phyloP scores from a whole-genome alignment of 495 filamentous ascomycete genomes.

The Amphirosellinia nigrospora region DNA sequence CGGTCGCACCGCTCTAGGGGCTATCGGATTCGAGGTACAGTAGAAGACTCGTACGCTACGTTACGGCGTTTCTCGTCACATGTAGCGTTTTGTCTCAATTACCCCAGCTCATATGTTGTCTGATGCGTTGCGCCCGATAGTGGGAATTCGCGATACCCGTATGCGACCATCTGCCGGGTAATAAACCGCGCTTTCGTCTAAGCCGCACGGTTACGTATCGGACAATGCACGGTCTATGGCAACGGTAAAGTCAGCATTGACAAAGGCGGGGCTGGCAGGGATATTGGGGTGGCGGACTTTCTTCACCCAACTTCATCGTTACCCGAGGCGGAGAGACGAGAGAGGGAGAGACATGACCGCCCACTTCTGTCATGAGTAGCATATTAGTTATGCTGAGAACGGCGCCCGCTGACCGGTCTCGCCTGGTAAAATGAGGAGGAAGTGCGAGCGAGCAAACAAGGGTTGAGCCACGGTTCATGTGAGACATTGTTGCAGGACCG shows the following conservation, averaged over 20 bases:
- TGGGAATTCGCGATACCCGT: neutral
- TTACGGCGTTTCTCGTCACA: neutral
- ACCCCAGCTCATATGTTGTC: neutral
- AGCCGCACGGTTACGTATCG: slow-evolving; percentile 11
- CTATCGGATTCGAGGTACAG: neutral
- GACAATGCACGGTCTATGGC: slow-evolving; percentile 14
- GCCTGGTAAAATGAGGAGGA: slow-evolving; percentile 13
- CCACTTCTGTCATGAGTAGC: neutral
- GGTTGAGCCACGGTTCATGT: neutral
- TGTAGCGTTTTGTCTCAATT: neutral
- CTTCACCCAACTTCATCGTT: slow-evolving; percentile 18
- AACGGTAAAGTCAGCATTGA: slow-evolving; percentile 39
- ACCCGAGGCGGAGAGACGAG: slow-evolving; percentile 31
- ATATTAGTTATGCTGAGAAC: neutral
- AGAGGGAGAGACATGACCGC: neutral
- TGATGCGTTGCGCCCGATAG: neutral
- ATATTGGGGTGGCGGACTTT: slow-evolving; percentile 13
- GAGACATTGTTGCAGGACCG: neutral
- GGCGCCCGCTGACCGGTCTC: slow-evolving; percentile 4
- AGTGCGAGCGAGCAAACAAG: neutral
- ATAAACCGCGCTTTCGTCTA: slow-evolving; percentile 3
- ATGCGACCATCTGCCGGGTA: slow-evolving; percentile 10
- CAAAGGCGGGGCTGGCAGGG: slow-evolving; percentile 43
- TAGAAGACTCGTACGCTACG: neutral
- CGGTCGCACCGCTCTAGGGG: neutral